phyloP scores from a whole-genome alignment of 2,329 filamentous ascomycete genomes.

The Onygena corvina region DNA sequence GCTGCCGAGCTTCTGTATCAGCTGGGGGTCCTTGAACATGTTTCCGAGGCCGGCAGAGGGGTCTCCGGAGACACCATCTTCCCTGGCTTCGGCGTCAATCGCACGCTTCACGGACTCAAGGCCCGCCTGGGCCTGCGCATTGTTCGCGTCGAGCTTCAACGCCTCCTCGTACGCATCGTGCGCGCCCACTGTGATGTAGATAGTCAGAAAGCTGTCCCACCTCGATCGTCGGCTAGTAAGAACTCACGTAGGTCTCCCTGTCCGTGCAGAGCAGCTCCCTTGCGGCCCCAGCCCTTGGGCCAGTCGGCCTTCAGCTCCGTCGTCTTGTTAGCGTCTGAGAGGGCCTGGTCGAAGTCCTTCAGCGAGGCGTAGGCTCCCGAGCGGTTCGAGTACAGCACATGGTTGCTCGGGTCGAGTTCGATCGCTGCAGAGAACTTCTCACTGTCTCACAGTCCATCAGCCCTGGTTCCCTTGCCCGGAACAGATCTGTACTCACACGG shows the following conservation, averaged over 20 bases:
- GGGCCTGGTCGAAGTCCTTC: constrained; percentile 70
- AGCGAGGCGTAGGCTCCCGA: constrained; percentile 81
- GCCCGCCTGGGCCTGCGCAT: constrained; percentile 84
- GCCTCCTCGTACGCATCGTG: constrained; percentile 87
- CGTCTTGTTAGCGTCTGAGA: constrained; percentile 85
- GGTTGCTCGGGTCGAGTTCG: constrained; percentile 72
- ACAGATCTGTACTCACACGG: constrained; percentile 57
- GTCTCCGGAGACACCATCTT: constrained; percentile 50
- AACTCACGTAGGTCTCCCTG: constrained; percentile 61
- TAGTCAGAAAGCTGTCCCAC: constrained; percentile 12
- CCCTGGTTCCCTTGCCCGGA: not conserved
- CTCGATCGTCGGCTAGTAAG: constrained; percentile 9
- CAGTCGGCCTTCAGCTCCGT: constrained; percentile 94
- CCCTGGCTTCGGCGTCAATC: constrained; percentile 62
- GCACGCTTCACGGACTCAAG: constrained; percentile 75
- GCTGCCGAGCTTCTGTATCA: constrained; percentile 76
- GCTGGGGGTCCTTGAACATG: constrained; percentile 88
- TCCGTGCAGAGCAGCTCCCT: constrained; percentile 83
- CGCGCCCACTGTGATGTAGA: constrained; percentile 50
- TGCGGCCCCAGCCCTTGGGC: constrained; percentile 91
- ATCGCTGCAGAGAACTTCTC: constrained; percentile 93
- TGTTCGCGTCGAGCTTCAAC: constrained; percentile 82
- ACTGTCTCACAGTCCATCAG: constrained; percentile 38
- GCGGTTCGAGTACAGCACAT: constrained; percentile 96
- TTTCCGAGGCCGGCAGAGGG: constrained; percentile 66